Evolutionary conservation across 371 early-diverging fungal species (phyloP).

Genomic region (Nematocida homosporus): DNA sequence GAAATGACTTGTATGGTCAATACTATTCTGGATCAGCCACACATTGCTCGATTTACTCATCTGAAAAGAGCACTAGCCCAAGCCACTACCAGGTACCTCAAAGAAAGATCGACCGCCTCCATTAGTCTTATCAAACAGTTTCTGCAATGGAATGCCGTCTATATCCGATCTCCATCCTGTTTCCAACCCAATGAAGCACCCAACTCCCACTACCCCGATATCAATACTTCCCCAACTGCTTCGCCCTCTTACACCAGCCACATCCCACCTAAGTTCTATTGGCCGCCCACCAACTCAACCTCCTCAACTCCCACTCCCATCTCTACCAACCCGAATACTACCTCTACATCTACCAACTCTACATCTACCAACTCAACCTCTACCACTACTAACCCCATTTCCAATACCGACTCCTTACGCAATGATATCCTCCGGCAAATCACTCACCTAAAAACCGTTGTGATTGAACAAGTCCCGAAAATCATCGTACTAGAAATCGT

Average conservation of each 20-base stretch:
- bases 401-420: slow-evolving; percentile 70
- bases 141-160: slow-evolving; percentile 78
- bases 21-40: slow-evolving; percentile 62
- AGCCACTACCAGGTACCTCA: slow-evolving; percentile 74
- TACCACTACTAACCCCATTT: no score
- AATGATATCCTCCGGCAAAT: slow-evolving; percentile 88
- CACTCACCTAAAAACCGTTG: slow-evolving; percentile 89
- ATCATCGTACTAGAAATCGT: slow-evolving; percentile 94
- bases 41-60: slow-evolving; percentile 74
- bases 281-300: no score
- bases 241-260: no score
- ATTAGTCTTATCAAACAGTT: slow-evolving; percentile 72
- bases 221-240: no score
- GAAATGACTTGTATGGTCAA: slow-evolving; percentile 75
- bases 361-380: no score
- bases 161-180: slow-evolving; percentile 72
- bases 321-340: no score
- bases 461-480: slow-evolving; percentile 93
- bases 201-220: neutral
- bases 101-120: slow-evolving; percentile 74
- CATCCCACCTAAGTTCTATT: no score
- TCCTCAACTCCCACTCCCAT: no score
- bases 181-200: neutral
- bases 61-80: slow-evolving; percentile 74
- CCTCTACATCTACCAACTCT: no score